phyloP scores from a whole-genome alignment of 2,329 filamentous ascomycete species.

The Dactylellina haptotyla region DNA sequence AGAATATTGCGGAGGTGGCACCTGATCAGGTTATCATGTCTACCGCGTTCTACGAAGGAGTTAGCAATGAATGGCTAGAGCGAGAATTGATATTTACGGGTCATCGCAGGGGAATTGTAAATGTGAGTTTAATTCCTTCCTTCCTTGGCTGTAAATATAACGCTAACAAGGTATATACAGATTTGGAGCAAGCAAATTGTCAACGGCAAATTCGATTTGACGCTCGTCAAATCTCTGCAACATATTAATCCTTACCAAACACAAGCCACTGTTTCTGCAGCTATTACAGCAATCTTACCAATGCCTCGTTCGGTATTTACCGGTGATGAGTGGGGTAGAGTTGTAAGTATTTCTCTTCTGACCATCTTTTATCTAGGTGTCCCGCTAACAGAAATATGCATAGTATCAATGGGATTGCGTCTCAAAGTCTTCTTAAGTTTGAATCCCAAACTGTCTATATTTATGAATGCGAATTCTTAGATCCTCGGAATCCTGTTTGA shows the following conservation, averaged over 20 bases:
- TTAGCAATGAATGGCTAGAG: slow-evolving; percentile 90
- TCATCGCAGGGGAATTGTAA: slow-evolving; percentile 83
- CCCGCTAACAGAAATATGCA: slow-evolving; percentile 12
- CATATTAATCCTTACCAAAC: slow-evolving; percentile 75
- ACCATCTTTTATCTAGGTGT: slow-evolving; percentile 14
- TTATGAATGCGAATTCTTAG: not conserved
- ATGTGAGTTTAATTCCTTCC: slow-evolving; percentile 68
- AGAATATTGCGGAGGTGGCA: slow-evolving; percentile 84
- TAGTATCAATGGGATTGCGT: slow-evolving; percentile 71
- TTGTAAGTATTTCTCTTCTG: slow-evolving; percentile 70
- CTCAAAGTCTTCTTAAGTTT: slow-evolving; percentile 41
- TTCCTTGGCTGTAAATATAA: not conserved
- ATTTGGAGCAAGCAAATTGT: slow-evolving; percentile 70
- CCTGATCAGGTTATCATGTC: slow-evolving; percentile 64
- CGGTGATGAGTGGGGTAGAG: slow-evolving; percentile 89
- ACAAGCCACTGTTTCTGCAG: slow-evolving; percentile 70
- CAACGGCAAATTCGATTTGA: slow-evolving; percentile 76
- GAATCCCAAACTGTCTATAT: too few relatives aligned
- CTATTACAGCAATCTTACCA: slow-evolving; percentile 86
- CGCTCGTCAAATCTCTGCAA: slow-evolving; percentile 82
- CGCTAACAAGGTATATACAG: slow-evolving; percentile 57
- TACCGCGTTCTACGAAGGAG: slow-evolving; percentile 92
- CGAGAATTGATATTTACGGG: slow-evolving; percentile 88
- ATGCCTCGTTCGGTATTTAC: slow-evolving; percentile 88
- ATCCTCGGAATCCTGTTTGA: not conserved